phyloP scores from a whole-genome alignment of 768 basidiomycete species.

The Tricholoma sp. region DNA sequence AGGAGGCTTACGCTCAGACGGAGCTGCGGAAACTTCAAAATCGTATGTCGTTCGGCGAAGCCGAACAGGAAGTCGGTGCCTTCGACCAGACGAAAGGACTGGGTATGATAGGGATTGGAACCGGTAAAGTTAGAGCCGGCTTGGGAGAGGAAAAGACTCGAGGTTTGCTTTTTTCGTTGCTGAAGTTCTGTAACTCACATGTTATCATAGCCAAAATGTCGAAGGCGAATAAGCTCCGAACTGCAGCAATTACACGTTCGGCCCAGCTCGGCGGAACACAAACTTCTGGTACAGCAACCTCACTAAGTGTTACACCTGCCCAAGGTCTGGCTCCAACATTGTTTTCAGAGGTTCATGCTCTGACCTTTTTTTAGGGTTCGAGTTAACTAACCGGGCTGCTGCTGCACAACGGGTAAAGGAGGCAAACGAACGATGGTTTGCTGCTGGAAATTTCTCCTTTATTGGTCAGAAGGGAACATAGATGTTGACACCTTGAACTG shows the following conservation, averaged over 20 bases:
- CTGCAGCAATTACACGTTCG: constrained; percentile 75
- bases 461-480: constrained; percentile 48
- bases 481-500: background rate
- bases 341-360: background rate
- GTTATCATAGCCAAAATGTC: constrained; percentile 79
- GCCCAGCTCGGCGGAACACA: constrained; percentile 49
- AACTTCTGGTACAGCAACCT: constrained; percentile 83
- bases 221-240: constrained; percentile 88
- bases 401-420: constrained; percentile 86
- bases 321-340: constrained; percentile 56
- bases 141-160: constrained; percentile 86
- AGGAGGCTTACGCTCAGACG: constrained; percentile 96
- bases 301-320: constrained; percentile 90
- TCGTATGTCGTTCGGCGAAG: constrained; percentile 92
- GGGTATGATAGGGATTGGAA: constrained; percentile 89
- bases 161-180: constrained; percentile 46
- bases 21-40: constrained; percentile 97
- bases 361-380: constrained; percentile 59
- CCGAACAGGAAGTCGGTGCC: constrained; percentile 93
- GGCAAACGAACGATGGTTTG: constrained; percentile 97
- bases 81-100: constrained; percentile 97
- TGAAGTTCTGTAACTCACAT: background rate
- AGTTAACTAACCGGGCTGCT: constrained; percentile 88
- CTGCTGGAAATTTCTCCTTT: constrained; percentile 78
- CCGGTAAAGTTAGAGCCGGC: constrained; percentile 87